These are phyloP conservation scores for Rutstroemia sp. DNA, from an alignment of 2,329 filamentous ascomycete genomes.

Conservation along the genomic window DNA sequence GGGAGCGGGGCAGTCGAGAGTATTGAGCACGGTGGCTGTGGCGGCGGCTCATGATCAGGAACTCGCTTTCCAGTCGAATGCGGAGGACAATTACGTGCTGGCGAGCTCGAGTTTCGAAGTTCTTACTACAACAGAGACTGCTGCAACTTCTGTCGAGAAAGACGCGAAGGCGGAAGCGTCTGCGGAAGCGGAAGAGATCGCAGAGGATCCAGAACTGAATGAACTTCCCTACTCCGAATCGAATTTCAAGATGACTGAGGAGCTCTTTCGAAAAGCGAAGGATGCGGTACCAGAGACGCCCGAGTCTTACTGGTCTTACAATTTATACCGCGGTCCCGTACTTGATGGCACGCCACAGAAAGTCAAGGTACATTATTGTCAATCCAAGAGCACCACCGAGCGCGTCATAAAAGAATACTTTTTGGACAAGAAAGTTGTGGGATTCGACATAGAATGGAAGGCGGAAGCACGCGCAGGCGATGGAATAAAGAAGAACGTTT, in stretches of 20 bases:
- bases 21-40: conserved; percentile 16
- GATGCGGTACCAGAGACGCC: conserved; percentile 36
- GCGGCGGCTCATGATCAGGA: conserved; percentile 13
- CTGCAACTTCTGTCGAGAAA: neutral
- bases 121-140: neutral
- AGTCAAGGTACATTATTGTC: conserved; percentile 73
- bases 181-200: neutral
- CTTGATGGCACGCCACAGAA: conserved; percentile 36
- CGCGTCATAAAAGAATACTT: conserved; percentile 56
- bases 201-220: conserved; percentile 20
- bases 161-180: neutral
- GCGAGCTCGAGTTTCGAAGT: conserved; percentile 5
- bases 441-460: conserved; percentile 87
- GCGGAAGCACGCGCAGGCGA: conserved; percentile 38
- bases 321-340: conserved; percentile 52
- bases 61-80: conserved; percentile 14
- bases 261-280: conserved; percentile 42
- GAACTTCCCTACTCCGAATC: conserved; percentile 34
- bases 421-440: conserved; percentile 60
- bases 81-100: conserved; percentile 19
- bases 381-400: conserved; percentile 59
- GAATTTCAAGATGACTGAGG: conserved; percentile 40
- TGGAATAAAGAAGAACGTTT: conserved; percentile 61
- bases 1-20: conserved; percentile 9
- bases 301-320: conserved; percentile 61